A percentile compares a stretch with the other conserved stretches of the same genome.
Conservation (phyloP, 2,329 filamentous ascomycete genomes). For the Sclerotinia spermophila region DNA sequence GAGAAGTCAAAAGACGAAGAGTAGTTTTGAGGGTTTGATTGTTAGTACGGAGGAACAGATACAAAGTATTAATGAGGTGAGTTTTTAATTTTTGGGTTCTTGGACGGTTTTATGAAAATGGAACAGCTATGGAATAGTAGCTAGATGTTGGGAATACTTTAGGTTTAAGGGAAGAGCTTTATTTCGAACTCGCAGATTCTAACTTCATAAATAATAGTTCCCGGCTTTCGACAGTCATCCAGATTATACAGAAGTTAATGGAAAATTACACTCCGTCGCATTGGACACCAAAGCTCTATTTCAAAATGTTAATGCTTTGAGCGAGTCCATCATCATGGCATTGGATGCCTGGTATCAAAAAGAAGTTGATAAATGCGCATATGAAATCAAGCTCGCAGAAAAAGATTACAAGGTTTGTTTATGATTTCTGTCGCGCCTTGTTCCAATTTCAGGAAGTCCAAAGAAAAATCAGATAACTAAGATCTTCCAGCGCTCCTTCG, state of each 20-base stretch:
- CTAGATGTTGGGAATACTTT: background rate
- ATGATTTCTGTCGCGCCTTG: no score
- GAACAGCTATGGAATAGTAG: background rate
- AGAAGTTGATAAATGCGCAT: conserved; percentile 14
- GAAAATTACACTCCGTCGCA: conserved; percentile 15
- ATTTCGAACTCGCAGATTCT: background rate
- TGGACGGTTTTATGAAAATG: background rate
- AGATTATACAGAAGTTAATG: conserved; percentile 20
- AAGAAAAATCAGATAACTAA: background rate
- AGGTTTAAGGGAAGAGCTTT: background rate
- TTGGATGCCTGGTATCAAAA: conserved; percentile 18
- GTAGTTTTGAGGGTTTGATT: conserved; percentile 18
- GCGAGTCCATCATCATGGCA: conserved; percentile 16
- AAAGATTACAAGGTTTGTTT: conserved; percentile 17
- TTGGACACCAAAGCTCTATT: conserved; percentile 18
- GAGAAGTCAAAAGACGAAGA: conserved; percentile 19
- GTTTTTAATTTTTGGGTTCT: background rate
- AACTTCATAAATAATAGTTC: background rate
- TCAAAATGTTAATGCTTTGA: conserved; percentile 16
- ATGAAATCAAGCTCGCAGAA: conserved; percentile 17
- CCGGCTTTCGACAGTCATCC: conserved; percentile 20
- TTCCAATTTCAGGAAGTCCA: no score
- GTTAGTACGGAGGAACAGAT: conserved; percentile 21
- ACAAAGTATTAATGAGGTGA: conserved; percentile 19
- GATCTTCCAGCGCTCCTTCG: conserved; percentile 8